Conservation (phyloP, 2,329 filamentous ascomycete genomes). For the Conoideocrella luteorostrata region DNA sequence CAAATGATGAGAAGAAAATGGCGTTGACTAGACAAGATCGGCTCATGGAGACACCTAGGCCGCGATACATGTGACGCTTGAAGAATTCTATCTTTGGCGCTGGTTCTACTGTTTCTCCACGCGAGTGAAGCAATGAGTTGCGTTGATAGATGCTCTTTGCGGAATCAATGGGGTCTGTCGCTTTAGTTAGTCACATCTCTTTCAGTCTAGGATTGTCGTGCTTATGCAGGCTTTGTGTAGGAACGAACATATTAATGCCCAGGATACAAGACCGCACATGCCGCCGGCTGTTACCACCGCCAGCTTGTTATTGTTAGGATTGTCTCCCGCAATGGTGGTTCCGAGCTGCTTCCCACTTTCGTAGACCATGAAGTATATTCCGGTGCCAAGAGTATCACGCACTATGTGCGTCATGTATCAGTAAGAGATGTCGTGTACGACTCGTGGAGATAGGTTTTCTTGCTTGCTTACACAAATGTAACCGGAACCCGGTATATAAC, state of each 20-base stretch:
- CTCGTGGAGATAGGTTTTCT: too few relatives aligned
- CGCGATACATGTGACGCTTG: conserved; percentile 72
- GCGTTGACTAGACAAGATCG: conserved; percentile 79
- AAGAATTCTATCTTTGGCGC: conserved; percentile 73
- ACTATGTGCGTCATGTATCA: conserved; percentile 46
- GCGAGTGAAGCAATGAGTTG: conserved; percentile 65
- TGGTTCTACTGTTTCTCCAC: conserved; percentile 56
- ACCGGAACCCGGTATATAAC: conserved; percentile 72
- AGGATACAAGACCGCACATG: conserved; percentile 76
- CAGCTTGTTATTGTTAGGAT: conserved; percentile 69
- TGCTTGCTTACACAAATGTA: conserved; percentile 64
- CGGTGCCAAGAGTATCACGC: conserved; percentile 75
- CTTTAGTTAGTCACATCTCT: neutral
- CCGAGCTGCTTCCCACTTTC: conserved; percentile 79
- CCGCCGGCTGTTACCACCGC: conserved; percentile 74
- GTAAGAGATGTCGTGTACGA: too few relatives aligned
- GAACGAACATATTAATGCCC: conserved; percentile 65
- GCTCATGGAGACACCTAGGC: conserved; percentile 75
- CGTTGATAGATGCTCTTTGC: conserved; percentile 83
- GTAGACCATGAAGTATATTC: conserved; percentile 85
- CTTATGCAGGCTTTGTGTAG: conserved; percentile 1
- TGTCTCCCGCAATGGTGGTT: conserved; percentile 65
- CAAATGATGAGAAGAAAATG: conserved; percentile 85
- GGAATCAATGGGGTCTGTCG: conserved; percentile 64
- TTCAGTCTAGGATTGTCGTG: neutral